Percentiles rank a stretch among this genome's conserved stretches.
These are phyloP conservation scores for Lipomyces orientalis DNA, from an alignment of 805 yeast genomes.

Conservation along the genomic window DNA sequence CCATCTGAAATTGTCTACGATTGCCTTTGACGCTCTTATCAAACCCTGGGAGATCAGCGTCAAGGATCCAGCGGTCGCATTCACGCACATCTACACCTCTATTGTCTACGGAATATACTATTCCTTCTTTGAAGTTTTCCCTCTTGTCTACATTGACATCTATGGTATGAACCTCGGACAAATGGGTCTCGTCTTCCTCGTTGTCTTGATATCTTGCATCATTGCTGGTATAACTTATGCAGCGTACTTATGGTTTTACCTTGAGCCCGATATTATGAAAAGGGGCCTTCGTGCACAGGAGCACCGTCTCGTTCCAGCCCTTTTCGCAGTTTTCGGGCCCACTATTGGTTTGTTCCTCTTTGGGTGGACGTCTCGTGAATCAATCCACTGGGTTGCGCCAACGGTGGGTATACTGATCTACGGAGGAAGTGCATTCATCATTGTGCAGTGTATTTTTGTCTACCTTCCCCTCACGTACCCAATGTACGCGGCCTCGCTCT, in stretches of 20 bases:
- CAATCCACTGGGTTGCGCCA: conserved; percentile 58
- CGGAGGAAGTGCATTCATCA: conserved; percentile 50
- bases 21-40: conserved; percentile 39
- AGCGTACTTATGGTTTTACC: conserved; percentile 15
- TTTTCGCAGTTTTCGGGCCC: conserved; percentile 47
- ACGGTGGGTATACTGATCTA: conserved; percentile 52
- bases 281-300: conserved; percentile 50
- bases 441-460: conserved; percentile 59
- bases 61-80: conserved; percentile 60
- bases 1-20: neutral
- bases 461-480: conserved; percentile 58
- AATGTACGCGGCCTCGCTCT: conserved; percentile 60
- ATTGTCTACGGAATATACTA: conserved; percentile 59
- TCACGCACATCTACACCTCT: conserved; percentile 59
- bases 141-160: conserved; percentile 56
- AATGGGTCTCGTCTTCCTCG: conserved; percentile 55
- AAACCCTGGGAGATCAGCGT: conserved; percentile 55
- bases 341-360: conserved; percentile 56
- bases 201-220: conserved; percentile 55
- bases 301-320: conserved; percentile 53
- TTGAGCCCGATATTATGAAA: conserved; percentile 47
- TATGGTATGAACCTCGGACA: conserved; percentile 57
- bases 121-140: conserved; percentile 66
- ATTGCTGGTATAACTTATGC: conserved; percentile 45
- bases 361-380: conserved; percentile 56